Conservation (phyloP, 345 rosid genomes). For the Populus deltoides region DNA sequence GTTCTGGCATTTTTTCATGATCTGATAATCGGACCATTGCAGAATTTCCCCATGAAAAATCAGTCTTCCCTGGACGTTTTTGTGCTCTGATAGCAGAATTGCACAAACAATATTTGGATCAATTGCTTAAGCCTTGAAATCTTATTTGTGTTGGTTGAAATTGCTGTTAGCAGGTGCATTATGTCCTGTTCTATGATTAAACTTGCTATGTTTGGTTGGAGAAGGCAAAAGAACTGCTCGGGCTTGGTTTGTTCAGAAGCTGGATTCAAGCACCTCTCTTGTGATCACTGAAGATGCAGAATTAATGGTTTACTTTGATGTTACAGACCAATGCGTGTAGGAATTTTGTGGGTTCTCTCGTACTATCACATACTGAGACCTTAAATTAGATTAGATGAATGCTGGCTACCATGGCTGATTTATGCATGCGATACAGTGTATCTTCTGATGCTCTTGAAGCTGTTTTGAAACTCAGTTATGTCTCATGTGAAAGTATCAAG, state of each 20-base stretch:
- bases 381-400: background rate
- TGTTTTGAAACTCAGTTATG: background rate
- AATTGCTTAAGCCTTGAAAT: background rate
- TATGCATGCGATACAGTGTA: background rate
- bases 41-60: background rate
- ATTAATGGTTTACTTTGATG: background rate
- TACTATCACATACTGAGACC: background rate
- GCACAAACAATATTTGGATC: background rate
- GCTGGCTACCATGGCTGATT: background rate
- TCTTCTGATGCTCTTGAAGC: background rate
- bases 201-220: constrained; percentile 55
- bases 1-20: background rate
- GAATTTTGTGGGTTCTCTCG: background rate
- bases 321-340: background rate
- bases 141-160: background rate
- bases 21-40: background rate
- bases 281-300: background rate
- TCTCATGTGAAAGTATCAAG: background rate
- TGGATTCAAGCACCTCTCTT: background rate
- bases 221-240: constrained; percentile 61
- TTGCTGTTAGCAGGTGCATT: constrained; percentile 60
- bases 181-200: constrained; percentile 61
- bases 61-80: background rate
- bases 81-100: background rate
- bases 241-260: background rate